phyloP scores from a whole-genome alignment of 768 basidiomycete genomes.

The Lyophyllum atratum region DNA sequence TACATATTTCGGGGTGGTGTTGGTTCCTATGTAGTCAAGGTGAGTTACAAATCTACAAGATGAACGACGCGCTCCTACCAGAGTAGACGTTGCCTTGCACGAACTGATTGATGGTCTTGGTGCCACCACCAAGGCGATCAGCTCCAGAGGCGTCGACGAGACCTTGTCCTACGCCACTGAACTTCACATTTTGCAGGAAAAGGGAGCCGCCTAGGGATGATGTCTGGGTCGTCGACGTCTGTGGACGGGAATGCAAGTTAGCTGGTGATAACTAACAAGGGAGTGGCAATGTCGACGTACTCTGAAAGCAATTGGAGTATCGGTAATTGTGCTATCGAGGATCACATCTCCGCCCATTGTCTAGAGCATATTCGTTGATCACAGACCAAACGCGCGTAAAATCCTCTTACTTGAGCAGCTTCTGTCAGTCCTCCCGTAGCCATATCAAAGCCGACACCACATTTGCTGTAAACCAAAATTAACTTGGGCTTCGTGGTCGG shows the following conservation, averaged over 20 bases:
- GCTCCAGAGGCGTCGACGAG: constrained; percentile 57
- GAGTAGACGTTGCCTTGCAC: constrained; percentile 36
- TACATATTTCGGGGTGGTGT: background rate
- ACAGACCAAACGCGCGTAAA: background rate
- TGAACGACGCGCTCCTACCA: constrained; percentile 30
- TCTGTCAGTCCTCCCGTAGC: constrained; percentile 47
- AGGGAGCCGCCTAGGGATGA: constrained; percentile 55
- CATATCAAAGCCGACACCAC: constrained; percentile 60
- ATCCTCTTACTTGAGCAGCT: constrained; percentile 37
- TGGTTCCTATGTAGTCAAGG: background rate
- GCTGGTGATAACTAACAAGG: background rate
- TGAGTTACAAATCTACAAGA: background rate
- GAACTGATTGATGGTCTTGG: constrained; percentile 62
- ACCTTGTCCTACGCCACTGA: constrained; percentile 62
- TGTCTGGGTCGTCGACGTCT: constrained; percentile 18
- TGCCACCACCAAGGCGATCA: constrained; percentile 60
- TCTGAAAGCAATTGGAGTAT: constrained; percentile 44
- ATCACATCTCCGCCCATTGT: constrained; percentile 60
- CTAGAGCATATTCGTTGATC: constrained; percentile 26
- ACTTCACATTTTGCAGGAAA: constrained; percentile 62
- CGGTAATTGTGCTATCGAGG: constrained; percentile 59
- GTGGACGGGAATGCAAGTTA: background rate
- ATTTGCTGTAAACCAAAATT: constrained; percentile 21
- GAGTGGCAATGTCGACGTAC: background rate
- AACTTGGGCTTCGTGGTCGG: background rate